phyloP scores from a whole-genome alignment of 805 yeast genomes.

The Wickerhamiella musiphila region DNA sequence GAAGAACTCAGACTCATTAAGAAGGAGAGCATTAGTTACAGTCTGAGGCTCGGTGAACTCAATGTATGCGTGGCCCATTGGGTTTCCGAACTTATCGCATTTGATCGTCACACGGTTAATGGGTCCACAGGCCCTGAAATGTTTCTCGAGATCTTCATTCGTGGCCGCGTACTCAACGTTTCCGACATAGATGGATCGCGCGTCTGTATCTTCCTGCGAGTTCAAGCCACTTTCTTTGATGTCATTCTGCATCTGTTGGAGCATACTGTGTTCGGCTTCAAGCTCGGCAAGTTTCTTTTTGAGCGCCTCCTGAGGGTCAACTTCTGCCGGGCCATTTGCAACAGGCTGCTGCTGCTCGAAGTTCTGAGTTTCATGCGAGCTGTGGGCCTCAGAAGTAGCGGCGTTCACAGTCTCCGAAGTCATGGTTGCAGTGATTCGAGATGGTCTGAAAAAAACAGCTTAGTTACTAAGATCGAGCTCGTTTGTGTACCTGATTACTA shows the following conservation, averaged over 20 bases:
- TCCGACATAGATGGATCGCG: slow-evolving; percentile 65
- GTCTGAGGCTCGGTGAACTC: slow-evolving; percentile 58
- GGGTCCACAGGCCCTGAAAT: slow-evolving; percentile 50
- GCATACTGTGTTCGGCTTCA: slow-evolving; percentile 44
- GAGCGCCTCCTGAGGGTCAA: background rate
- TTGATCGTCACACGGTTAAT: slow-evolving; percentile 68
- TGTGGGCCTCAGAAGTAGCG: too few relatives aligned
- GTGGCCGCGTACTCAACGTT: slow-evolving; percentile 68
- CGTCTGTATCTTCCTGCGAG: slow-evolving; percentile 50
- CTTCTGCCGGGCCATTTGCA: too few relatives aligned
- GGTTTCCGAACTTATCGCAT: slow-evolving; percentile 56
- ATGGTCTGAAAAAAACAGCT: too few relatives aligned
- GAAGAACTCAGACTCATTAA: slow-evolving; percentile 48
- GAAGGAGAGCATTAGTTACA: slow-evolving; percentile 45
- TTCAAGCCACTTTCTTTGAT: slow-evolving; percentile 26
- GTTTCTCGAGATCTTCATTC: slow-evolving; percentile 63
- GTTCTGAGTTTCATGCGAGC: too few relatives aligned
- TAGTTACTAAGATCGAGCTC: too few relatives aligned
- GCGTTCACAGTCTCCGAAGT: too few relatives aligned
- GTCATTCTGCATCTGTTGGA: slow-evolving; percentile 40
- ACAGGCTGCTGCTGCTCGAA: background rate
- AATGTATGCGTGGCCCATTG: slow-evolving; percentile 76
- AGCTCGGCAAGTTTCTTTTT: slow-evolving; percentile 20
- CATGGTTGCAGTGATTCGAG: too few relatives aligned
- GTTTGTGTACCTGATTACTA: too few relatives aligned